phyloP scores from a whole-genome alignment of 2,329 filamentous ascomycete species.

The Colletotrichum eleusines region DNA sequence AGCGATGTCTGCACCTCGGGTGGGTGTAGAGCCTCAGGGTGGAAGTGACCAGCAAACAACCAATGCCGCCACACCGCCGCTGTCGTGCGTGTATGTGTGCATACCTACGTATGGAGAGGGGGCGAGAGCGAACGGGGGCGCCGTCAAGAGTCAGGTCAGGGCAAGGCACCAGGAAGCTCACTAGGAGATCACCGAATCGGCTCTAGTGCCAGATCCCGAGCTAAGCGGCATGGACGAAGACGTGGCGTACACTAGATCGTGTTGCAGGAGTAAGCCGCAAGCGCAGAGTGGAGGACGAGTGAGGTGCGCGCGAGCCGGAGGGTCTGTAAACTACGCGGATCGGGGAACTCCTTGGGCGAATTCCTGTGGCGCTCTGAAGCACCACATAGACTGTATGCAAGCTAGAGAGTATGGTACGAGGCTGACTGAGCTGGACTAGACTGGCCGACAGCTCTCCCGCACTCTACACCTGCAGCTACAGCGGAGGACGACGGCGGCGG shows the following conservation, averaged over 20 bases:
- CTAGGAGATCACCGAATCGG: constrained; percentile 5
- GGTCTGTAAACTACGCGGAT: neutral
- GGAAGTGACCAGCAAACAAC: neutral
- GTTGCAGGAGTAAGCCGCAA: constrained; percentile 32
- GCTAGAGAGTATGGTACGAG: constrained; percentile 4
- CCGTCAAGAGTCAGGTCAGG: constrained; percentile 23
- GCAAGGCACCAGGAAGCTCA: constrained; percentile 5
- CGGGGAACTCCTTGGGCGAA: neutral
- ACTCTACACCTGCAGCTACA: constrained; percentile 1
- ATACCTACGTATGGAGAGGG: neutral
- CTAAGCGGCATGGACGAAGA: constrained; percentile 23
- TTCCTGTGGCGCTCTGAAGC: constrained; percentile 9
- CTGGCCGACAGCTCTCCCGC: constrained; percentile 15
- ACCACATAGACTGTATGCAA: too few species aligned
- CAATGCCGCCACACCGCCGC: neutral
- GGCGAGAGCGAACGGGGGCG: constrained; percentile 11
- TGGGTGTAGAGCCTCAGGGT: neutral
- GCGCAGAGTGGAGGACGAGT: constrained; percentile 15
- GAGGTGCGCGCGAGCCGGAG: constrained; percentile 1
- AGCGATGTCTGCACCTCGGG: neutral
- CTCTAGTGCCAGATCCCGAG: constrained; percentile 18
- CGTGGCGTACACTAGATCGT: constrained; percentile 18
- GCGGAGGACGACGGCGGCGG: constrained; percentile 4
- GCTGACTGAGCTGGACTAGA: neutral
- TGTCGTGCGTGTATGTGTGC: neutral